Base-by-base conservation (phyloP, 306 rosid species). In the Carpinus viminea region DNA sequence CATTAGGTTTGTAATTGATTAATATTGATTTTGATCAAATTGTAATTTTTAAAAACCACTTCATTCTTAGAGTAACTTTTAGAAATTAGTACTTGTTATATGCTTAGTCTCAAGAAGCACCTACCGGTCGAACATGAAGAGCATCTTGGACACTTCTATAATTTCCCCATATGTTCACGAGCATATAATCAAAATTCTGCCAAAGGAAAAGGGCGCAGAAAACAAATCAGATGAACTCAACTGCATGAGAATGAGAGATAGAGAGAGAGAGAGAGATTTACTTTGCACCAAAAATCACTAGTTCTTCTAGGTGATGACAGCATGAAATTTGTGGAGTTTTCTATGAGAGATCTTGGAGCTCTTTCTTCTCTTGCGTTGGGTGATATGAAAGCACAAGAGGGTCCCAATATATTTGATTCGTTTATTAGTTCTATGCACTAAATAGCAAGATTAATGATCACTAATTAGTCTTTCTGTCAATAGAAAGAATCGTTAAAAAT, bases 111-210 rank as follows among this genome's bases (percentile, higher is more conserved):
- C 28, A 0, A 4, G 56, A 53, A 51, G 8, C 48, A 66, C 60
- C n/a, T 70, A 78, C 81, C 70, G 59, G 50, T 28, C 76, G 70
- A 78, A 78, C 81, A 43, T 55, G 48, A 18, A 78, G 81, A 28
- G 81, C 81, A 9, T 68, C 81, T 46, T 45, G 75, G 75, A 78
- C 81, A 21, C 60, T 48, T 70, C 28, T 12, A 18, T 68, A 56
- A 70, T 78, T 78, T 55, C 43, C 53, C 81, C 81, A 78, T 55
- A 28, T 34, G 60, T 45, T 70, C 6, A 56, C 8, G 2, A 78
- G 70, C 75, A 78, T 21, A 69, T 78, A 78, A 26, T 72, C 69
- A 65, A 78, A 78, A 69, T 78, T 78, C 81, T 78, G 81, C 70
- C 38, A 31, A 16, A 38, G 7, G 20, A 31, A 17, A 66, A 11